phyloP scores from a whole-genome alignment of 805 yeast species.

The Saccharomyces eubayanus region DNA sequence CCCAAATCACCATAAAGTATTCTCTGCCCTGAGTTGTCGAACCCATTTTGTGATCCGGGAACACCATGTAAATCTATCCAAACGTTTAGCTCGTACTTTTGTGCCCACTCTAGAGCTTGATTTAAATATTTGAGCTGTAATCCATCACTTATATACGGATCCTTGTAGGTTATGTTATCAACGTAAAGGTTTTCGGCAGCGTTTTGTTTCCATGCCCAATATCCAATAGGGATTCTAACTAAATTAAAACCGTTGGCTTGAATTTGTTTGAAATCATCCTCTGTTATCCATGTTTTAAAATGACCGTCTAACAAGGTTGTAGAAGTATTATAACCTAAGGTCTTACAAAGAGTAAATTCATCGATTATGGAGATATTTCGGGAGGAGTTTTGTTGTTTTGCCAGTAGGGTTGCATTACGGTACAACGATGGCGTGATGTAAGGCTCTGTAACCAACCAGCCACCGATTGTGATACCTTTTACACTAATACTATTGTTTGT shows the following conservation, averaged over 20 bases:
- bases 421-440: conserved; percentile 58
- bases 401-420: conserved; percentile 23
- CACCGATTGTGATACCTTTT: conserved; percentile 52
- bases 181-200: conserved; percentile 12
- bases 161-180: conserved; percentile 29
- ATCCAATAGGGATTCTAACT: conserved; percentile 73
- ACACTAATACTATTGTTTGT: conserved; percentile 3
- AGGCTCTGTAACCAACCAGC: conserved; percentile 68
- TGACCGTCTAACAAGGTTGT: conserved; percentile 38
- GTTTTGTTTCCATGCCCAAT: conserved; percentile 60
- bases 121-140: conserved; percentile 53
- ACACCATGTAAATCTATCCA: conserved; percentile 76
- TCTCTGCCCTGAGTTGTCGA: conserved; percentile 70
- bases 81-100: conserved; percentile 49
- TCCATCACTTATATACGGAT: conserved; percentile 56
- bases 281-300: conserved; percentile 53
- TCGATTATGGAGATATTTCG: conserved; percentile 37
- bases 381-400: conserved; percentile 9
- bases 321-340: conserved; percentile 43
- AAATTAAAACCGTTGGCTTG: conserved; percentile 49
- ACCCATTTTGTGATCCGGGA: conserved; percentile 83
- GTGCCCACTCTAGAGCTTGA: conserved; percentile 61
- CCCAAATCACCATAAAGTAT: conserved; percentile 34
- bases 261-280: conserved; percentile 47
- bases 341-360: conserved; percentile 47